Percentiles rank a stretch among this genome's conserved stretches.
These are phyloP conservation scores for Xylaria sp. DNA, from an alignment of 2,329 filamentous ascomycete species.

Conservation along the genomic window DNA sequence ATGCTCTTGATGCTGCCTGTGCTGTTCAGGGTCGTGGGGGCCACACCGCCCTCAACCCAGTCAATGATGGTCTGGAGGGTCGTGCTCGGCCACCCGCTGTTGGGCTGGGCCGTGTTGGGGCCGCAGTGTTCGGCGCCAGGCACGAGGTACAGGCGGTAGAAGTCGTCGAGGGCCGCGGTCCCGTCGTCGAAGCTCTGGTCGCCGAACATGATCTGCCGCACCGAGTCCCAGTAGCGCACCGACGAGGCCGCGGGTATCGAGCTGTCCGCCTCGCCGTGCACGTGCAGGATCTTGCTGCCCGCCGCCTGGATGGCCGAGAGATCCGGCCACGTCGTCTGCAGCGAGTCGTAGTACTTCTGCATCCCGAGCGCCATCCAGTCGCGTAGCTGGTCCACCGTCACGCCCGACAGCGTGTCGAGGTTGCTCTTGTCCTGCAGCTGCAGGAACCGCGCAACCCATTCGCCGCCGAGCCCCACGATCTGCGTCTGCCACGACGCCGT, in stretches of 20 bases:
- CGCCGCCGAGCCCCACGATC: constrained; percentile 43
- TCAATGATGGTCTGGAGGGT: constrained; percentile 60
- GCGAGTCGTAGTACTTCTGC: constrained; percentile 59
- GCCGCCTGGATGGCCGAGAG: constrained; percentile 56
- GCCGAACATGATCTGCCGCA: constrained; percentile 61
- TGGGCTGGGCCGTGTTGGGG: constrained; percentile 54
- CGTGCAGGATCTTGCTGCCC: constrained; percentile 64
- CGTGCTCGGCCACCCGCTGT: constrained; percentile 56
- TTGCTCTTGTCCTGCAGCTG: constrained; percentile 45
- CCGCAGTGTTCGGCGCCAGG: constrained; percentile 64
- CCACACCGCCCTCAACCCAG: constrained; percentile 63
- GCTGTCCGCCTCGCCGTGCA: constrained; percentile 63
- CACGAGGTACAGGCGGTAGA: constrained; percentile 54
- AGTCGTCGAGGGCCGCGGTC: constrained; percentile 58
- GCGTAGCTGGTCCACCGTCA: constrained; percentile 64
- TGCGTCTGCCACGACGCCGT: constrained; percentile 45
- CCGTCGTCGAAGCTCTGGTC: constrained; percentile 53
- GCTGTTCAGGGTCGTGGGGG: constrained; percentile 57
- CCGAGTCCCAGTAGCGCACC: constrained; percentile 56
- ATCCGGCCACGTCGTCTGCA: constrained; percentile 60
- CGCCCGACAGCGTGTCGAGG: constrained; percentile 54
- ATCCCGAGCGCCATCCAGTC: constrained; percentile 63
- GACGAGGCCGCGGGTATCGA: constrained; percentile 61
- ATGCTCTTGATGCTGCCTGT: constrained; percentile 52
- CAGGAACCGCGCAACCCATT: constrained; percentile 48